A percentile compares a stretch with the other conserved stretches of the same genome.
phyloP scores from a whole-genome alignment of 768 basidiomycete genomes.

The Collybia sp. region DNA sequence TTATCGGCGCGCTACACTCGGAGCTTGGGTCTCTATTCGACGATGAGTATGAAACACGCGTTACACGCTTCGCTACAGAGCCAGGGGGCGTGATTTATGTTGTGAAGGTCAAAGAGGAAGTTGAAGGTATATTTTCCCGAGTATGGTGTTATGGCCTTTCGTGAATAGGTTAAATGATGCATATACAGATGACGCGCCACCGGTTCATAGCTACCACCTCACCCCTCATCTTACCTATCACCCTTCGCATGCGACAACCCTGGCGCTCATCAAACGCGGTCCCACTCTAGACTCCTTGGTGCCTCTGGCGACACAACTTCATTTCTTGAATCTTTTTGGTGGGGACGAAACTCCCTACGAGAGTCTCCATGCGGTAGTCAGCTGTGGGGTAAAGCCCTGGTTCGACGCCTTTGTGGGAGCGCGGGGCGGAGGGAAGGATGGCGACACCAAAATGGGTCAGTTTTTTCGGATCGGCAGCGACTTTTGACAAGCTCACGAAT shows the following conservation, averaged over 20 bases:
- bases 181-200: conserved; percentile 55
- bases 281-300: conserved; percentile 75
- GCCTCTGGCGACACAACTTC: conserved; percentile 81
- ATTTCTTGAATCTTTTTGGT: conserved; percentile 89
- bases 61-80: conserved; percentile 71
- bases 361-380: conserved; percentile 91
- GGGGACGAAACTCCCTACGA: conserved; percentile 92
- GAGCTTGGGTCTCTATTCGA: conserved; percentile 72
- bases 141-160: too few relatives aligned
- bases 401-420: conserved; percentile 96
- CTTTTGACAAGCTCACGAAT: conserved; percentile 3
- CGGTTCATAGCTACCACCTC: conserved; percentile 62
- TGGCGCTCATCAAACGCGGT: conserved; percentile 93
- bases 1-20: conserved; percentile 64
- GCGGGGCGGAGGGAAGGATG: conserved; percentile 68
- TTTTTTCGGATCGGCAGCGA: neutral
- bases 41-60: conserved; percentile 69
- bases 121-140: conserved; percentile 50
- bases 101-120: conserved; percentile 71
- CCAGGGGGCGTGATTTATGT: conserved; percentile 78
- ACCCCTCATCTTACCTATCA: conserved; percentile 78
- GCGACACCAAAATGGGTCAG: conserved; percentile 75
- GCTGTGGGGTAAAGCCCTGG: conserved; percentile 94
- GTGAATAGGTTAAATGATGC: too few relatives aligned
- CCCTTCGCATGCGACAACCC: conserved; percentile 72